Percentiles rank a stretch among this genome's conserved stretches.
Conservation (phyloP, 768 basidiomycete genomes). For the Lentinula sp. region DNA sequence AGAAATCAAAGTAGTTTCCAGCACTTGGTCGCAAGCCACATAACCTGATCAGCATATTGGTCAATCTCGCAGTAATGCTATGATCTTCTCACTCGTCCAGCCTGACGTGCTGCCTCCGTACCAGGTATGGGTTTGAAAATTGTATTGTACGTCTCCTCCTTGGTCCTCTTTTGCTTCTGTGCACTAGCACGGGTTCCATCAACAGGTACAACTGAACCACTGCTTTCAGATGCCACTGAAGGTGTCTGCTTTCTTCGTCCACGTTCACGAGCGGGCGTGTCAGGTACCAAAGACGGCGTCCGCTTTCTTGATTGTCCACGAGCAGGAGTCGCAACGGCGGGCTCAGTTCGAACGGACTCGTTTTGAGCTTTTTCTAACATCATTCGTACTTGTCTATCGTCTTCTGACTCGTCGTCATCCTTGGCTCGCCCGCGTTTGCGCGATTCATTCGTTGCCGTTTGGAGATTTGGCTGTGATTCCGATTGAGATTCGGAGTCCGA, state of each 20-base stretch:
- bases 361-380: background rate
- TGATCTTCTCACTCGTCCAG: constrained; percentile 5
- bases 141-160: constrained; percentile 22
- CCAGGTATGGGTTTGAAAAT: constrained; percentile 31
- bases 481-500: background rate
- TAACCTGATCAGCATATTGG: too few relatives aligned
- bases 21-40: too few relatives aligned
- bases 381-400: background rate
- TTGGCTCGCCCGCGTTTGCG: background rate
- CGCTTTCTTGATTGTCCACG: constrained; percentile 1
- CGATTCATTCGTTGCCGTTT: background rate
- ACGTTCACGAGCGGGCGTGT: constrained; percentile 8
- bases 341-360: background rate
- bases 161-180: constrained; percentile 23
- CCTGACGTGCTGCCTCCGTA: constrained; percentile 25
- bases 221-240: constrained; percentile 13
- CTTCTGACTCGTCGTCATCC: background rate
- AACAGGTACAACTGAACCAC: constrained; percentile 26
- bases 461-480: background rate
- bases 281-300: background rate
- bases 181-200: constrained; percentile 31
- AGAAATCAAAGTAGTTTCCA: too few relatives aligned
- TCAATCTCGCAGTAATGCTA: background rate
- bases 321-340: constrained; percentile 13
- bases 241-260: background rate